Percentiles rank a stretch among this genome's conserved stretches.
Conservation (phyloP, 768 basidiomycete species). For the Leccinellum rugosiceps region DNA sequence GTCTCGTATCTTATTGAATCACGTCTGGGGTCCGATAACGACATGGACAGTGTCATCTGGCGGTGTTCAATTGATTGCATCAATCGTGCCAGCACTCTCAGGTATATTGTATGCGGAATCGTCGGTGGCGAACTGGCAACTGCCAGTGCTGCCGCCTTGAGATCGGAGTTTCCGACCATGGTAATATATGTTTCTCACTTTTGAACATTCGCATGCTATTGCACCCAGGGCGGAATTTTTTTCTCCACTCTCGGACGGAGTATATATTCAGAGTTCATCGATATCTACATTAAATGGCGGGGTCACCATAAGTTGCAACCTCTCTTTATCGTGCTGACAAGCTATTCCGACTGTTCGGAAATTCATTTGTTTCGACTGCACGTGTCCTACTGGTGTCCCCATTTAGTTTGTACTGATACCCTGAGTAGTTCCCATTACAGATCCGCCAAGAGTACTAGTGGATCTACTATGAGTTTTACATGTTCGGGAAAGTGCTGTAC, state of each 20-base stretch:
- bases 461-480: neutral
- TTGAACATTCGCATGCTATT: no score
- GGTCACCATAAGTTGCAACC: neutral
- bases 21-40: neutral
- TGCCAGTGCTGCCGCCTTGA: no score
- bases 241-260: neutral
- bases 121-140: no score
- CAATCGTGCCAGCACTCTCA: neutral
- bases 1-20: neutral
- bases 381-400: neutral
- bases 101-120: neutral
- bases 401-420: no score
- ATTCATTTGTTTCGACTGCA: neutral
- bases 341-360: neutral
- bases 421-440: no score
- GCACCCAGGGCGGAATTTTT: no score
- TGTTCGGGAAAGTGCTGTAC: neutral
- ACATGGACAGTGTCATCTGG: neutral
- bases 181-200: no score
- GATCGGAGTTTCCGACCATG: no score
- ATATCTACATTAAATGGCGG: conserved; percentile 1
- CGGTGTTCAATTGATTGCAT: neutral
- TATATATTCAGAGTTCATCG: conserved; percentile 13
- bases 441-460: no score
- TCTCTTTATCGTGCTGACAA: neutral